Base-by-base conservation (phyloP, 331 rosid genomes). In the Pyracantha coccinea region DNA sequence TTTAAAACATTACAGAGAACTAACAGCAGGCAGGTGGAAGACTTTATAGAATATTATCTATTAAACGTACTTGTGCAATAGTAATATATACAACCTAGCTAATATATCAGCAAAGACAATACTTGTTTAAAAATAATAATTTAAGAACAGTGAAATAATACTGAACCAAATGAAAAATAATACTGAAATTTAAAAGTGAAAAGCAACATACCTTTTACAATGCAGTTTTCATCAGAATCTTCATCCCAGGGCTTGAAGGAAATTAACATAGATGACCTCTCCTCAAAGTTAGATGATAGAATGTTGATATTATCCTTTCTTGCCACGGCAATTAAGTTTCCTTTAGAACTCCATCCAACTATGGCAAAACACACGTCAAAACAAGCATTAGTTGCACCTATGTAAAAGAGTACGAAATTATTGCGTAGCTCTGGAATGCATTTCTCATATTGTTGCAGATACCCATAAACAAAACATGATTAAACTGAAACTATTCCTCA, bases 261-360 rank as follows among this genome's bases (percentile, higher is more conserved):
- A 57, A 91, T 75, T 60, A 83, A 55, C 80, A 93, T 74, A 45
- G 86, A 80, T 45, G 83, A 80, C 79, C 57, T 80, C 80, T 88
- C 96, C 75, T 85, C 83, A 81, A 93, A 93, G 72, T 79, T 81
- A 14, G 82, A 45, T 2, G 98, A 89, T 27, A 93, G 74, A 87
- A 93, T 83, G 84, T 81, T 84, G 45, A 93, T 82, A 73, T 72
- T 83, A 66, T 79, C 85, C 77, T 79, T 86, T 74, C 83, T 87
- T 66, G 96, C 98, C 70, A 89, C 92, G 11, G 90, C 97, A 81
- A 93, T 72, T 82, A 79, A 84, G 81, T 72, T 85, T 29, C 98
- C 95, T 53, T 87, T 77, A 29, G 72, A 35, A 50, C 89, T 89
- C 93, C 97, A 93, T 69, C 89, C 98, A 74, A 91, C 97, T 93